phyloP scores from a whole-genome alignment of 2,329 filamentous ascomycete genomes.

The Fusarium hostae region DNA sequence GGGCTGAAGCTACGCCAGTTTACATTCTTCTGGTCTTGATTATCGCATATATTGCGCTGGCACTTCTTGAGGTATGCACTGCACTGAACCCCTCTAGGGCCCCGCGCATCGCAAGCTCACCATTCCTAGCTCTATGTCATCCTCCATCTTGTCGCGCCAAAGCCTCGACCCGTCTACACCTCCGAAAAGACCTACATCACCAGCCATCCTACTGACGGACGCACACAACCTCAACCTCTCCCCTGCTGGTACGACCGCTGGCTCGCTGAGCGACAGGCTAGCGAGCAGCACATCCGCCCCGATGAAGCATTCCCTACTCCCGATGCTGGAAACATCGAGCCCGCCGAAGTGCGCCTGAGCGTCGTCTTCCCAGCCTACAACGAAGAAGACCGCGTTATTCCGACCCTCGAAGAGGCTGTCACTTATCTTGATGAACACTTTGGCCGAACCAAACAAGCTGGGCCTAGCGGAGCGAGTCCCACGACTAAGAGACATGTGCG shows the following conservation, averaged over 20 bases:
- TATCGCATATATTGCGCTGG: slow-evolving; percentile 48
- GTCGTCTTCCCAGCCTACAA: slow-evolving; percentile 97
- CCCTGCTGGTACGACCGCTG: slow-evolving; percentile 90
- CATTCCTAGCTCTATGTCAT: slow-evolving; percentile 65
- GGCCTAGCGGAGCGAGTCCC: slow-evolving; percentile 37
- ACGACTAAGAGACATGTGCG: slow-evolving; percentile 50
- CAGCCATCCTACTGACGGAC: slow-evolving; percentile 67
- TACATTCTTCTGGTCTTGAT: slow-evolving; percentile 53
- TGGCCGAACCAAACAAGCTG: slow-evolving; percentile 58
- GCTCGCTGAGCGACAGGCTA: slow-evolving; percentile 68
- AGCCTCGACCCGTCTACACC: slow-evolving; percentile 76
- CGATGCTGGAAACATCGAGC: slow-evolving; percentile 72
- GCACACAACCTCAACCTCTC: slow-evolving; percentile 60
- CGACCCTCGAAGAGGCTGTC: slow-evolving; percentile 91
- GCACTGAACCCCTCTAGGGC: neutral
- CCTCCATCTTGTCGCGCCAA: slow-evolving; percentile 81
- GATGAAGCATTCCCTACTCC: slow-evolving; percentile 54
- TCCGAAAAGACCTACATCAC: slow-evolving; percentile 91
- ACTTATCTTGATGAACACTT: slow-evolving; percentile 84
- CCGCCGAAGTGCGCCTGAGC: slow-evolving; percentile 85
- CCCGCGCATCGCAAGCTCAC: slow-evolving; percentile 23
- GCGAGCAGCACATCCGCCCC: slow-evolving; percentile 52
- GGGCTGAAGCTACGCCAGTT: slow-evolving; percentile 53
- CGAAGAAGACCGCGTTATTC: slow-evolving; percentile 83
- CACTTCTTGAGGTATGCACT: slow-evolving; percentile 54